These are phyloP conservation scores for Quercus lobata DNA, from an alignment of 331 rosid species.

Conservation along the genomic window DNA sequence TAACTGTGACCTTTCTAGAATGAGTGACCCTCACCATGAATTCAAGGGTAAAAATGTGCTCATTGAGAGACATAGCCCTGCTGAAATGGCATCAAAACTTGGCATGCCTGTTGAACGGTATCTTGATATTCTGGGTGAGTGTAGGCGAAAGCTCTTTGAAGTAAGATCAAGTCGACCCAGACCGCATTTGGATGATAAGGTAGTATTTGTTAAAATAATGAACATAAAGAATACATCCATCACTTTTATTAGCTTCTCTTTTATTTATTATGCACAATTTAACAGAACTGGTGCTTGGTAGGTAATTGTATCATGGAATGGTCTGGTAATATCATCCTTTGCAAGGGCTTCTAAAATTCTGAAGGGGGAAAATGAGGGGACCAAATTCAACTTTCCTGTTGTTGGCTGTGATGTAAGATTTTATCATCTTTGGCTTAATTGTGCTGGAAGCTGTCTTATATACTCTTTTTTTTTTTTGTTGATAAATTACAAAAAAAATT, in stretches of 20 bases:
- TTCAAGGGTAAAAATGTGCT: conserved; percentile 77
- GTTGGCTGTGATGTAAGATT: conserved; percentile 72
- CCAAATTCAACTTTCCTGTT: conserved; percentile 76
- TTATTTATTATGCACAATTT: conserved; percentile 1
- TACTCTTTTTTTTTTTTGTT: not conserved
- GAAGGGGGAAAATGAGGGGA: conserved; percentile 50
- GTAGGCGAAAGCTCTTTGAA: conserved; percentile 73
- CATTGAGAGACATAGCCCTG: conserved; percentile 58
- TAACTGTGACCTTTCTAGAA: conserved; percentile 76
- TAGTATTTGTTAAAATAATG: conserved; percentile 15
- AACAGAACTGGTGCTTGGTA: conserved; percentile 31
- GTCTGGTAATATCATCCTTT: conserved; percentile 81
- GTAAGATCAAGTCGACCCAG: conserved; percentile 68
- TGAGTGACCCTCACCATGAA: conserved; percentile 93
- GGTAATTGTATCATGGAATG: conserved; percentile 98
- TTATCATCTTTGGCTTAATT: conserved; percentile 1
- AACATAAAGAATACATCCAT: not conserved
- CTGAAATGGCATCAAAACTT: conserved; percentile 64
- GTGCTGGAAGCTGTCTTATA: not conserved
- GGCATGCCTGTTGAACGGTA: conserved; percentile 63
- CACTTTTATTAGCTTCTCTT: conserved; percentile 5
- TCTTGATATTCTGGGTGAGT: conserved; percentile 61
- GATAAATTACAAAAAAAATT: too few relatives aligned
- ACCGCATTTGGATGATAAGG: conserved; percentile 97
- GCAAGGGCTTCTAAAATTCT: conserved; percentile 93